phyloP scores from a whole-genome alignment of 1,284 basidiomycete genomes.

The Malassezia psittaci region DNA sequence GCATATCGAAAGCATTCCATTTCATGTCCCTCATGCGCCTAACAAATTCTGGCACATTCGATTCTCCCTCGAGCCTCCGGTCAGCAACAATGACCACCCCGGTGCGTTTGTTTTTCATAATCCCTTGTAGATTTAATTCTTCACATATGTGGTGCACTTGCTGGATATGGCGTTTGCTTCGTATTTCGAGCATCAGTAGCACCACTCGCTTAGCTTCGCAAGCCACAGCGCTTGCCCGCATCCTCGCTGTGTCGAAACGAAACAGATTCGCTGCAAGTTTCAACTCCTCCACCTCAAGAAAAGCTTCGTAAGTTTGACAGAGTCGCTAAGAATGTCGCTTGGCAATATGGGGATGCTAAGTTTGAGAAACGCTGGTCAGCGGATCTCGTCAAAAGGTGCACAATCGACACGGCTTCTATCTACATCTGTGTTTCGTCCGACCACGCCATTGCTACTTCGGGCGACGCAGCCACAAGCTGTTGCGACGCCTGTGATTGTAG shows the following conservation, averaged over 20 bases:
- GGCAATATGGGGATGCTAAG: no score
- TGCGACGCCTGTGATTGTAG: slow-evolving; percentile 34
- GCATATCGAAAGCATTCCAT: slow-evolving; percentile 15
- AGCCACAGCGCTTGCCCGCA: background rate
- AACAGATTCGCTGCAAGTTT: background rate
- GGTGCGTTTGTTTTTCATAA: slow-evolving; percentile 16
- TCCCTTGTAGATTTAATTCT: slow-evolving; percentile 12
- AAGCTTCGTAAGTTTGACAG: no score
- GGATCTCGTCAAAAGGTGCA: slow-evolving; percentile 6
- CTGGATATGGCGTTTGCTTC: slow-evolving; percentile 11
- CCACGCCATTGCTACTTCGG: slow-evolving; percentile 18
- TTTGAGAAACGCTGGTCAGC: background rate
- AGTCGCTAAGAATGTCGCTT: no score
- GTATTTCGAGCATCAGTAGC: slow-evolving; percentile 19
- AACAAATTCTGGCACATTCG: slow-evolving; percentile 15
- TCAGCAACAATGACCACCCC: slow-evolving; percentile 14
- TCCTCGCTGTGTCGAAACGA: background rate
- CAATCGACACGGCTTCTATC: slow-evolving; percentile 7
- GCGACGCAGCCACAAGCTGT: slow-evolving; percentile 24
- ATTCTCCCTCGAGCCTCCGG: background rate
- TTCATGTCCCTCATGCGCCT: slow-evolving; percentile 14
- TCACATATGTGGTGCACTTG: slow-evolving; percentile 1
- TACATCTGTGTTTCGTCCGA: slow-evolving; percentile 23
- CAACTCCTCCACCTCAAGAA: no score
- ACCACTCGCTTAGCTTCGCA: slow-evolving; percentile 9